phyloP scores from a whole-genome alignment of 2,329 filamentous ascomycete genomes.

The Ceratocystis albifundus region DNA sequence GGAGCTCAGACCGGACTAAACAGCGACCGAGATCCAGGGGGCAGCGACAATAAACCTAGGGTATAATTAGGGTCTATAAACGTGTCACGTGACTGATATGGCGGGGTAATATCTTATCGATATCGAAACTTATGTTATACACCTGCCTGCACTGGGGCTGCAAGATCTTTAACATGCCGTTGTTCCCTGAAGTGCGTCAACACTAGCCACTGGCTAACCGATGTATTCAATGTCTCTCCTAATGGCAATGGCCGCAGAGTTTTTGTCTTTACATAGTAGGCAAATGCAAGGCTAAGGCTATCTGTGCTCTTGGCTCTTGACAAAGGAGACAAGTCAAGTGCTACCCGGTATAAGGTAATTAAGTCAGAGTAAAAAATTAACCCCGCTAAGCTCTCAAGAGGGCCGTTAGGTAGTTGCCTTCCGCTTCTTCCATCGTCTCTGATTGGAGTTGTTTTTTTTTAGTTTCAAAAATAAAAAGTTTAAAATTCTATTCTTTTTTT shows the following conservation, averaged over 20 bases:
- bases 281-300: neutral
- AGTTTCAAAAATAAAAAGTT: neutral
- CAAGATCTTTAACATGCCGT: neutral
- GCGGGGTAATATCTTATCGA: constrained; percentile 4
- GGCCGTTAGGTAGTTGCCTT: constrained; percentile 3
- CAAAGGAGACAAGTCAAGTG: neutral
- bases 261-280: neutral
- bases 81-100: neutral
- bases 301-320: neutral
- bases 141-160: neutral
- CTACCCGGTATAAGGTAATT: neutral
- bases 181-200: neutral
- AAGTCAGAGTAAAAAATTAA: constrained; percentile 10
- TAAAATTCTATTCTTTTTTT: neutral
- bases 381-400: constrained; percentile 1
- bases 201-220: neutral
- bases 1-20: neutral
- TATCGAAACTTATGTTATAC: neutral
- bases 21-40: neutral
- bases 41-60: neutral
- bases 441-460: neutral
- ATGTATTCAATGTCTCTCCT: neutral
- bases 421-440: neutral
- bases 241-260: neutral
- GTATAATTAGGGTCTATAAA: neutral